These are phyloP conservation scores for Leishmania gerbilli DNA, from an alignment of 208 protist genomes.

Conservation along the genomic window DNA sequence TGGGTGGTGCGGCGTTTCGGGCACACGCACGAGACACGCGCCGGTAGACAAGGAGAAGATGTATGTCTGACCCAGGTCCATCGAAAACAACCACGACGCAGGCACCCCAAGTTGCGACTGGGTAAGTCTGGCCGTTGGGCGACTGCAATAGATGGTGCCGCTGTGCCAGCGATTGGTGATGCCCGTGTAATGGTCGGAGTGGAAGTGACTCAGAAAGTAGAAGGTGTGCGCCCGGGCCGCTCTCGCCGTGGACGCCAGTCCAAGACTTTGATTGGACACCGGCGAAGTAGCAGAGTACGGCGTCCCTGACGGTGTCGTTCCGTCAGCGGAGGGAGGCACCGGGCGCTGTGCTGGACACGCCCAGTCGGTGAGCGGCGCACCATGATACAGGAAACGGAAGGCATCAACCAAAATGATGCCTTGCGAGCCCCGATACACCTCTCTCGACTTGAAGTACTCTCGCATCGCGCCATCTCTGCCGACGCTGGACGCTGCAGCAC, in stretches of 20 bases:
- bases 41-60: conserved; percentile 54
- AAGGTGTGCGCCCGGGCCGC: conserved; percentile 19
- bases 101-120: conserved; percentile 45
- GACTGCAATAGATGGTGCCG: conserved; percentile 77
- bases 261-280: neutral
- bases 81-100: conserved; percentile 33
- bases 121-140: conserved; percentile 62
- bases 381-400: conserved; percentile 45
- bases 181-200: conserved; percentile 92
- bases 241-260: neutral
- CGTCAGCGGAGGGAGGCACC: neutral
- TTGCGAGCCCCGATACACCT: conserved; percentile 39
- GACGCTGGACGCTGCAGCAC: neutral
- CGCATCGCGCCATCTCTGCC: neutral
- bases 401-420: conserved; percentile 77
- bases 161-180: conserved; percentile 37
- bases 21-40: conserved; percentile 16
- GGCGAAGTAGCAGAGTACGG: neutral
- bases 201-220: conserved; percentile 92
- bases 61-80: conserved; percentile 56
- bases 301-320: too few relatives aligned
- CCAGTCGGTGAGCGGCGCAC: neutral
- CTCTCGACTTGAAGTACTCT: conserved; percentile 64
- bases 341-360: neutral
- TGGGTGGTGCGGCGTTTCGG: conserved; percentile 21